Conservation (phyloP, 495 filamentous ascomycete genomes). For the Tuber umbilicatum region DNA sequence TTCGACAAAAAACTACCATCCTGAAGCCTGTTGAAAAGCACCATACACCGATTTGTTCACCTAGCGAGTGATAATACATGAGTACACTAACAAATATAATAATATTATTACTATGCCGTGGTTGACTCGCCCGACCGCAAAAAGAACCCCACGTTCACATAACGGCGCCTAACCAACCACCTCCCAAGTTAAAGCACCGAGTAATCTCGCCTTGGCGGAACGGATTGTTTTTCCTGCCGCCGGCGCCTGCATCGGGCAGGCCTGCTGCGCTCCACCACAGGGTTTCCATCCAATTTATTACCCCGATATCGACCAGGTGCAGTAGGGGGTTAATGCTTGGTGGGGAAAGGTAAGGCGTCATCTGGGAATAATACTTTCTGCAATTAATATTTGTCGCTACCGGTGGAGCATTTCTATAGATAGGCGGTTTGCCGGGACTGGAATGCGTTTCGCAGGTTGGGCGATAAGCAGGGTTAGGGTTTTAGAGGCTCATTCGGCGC, state of each 20-base stretch:
- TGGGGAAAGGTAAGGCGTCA: neutral
- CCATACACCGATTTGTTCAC: too few relatives aligned
- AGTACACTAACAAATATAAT: neutral
- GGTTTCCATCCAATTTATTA: too few relatives aligned
- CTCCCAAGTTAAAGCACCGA: neutral
- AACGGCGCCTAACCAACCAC: neutral
- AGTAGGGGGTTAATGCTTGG: neutral
- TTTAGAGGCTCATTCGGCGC: neutral
- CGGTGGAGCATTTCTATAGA: too few relatives aligned
- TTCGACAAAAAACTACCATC: too few relatives aligned
- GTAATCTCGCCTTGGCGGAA: neutral
- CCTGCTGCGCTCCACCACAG: neutral
- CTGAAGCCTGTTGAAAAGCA: too few relatives aligned
- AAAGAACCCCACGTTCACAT: neutral
- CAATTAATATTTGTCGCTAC: neutral
- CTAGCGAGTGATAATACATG: neutral
- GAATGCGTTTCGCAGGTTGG: too few relatives aligned
- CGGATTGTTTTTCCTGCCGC: neutral
- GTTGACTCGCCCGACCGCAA: neutral
- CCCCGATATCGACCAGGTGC: too few relatives aligned
- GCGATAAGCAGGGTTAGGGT: neutral
- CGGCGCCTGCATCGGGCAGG: neutral
- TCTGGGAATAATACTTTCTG: neutral
- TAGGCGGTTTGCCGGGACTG: neutral
- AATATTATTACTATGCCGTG: too few relatives aligned